Conservation (phyloP, 345 rosid genomes). For the Heritiera fomes region DNA sequence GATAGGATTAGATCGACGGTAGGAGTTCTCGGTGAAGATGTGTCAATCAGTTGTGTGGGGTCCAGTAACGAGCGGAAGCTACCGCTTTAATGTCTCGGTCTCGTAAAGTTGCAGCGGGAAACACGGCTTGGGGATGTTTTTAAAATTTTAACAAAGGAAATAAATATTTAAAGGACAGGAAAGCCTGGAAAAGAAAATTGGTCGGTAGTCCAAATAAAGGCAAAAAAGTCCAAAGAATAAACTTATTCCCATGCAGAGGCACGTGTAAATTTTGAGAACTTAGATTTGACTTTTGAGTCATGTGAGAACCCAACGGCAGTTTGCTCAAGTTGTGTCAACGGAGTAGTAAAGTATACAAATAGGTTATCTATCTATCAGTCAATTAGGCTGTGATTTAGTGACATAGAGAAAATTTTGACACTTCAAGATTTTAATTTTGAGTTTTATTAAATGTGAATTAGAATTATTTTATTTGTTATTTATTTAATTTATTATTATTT, state of each 20-base stretch:
- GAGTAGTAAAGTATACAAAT: no score
- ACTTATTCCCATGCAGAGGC: background rate
- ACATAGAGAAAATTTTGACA: no score
- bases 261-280: background rate
- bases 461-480: no score
- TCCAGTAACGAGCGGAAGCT: background rate
- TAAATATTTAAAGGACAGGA: background rate
- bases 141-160: background rate
- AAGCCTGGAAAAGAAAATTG: background rate
- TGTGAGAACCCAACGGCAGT: background rate
- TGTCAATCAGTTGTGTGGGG: background rate
- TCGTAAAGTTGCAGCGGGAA: background rate
- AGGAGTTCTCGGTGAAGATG: background rate
- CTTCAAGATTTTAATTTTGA: no score
- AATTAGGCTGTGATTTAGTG: no score
- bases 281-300: background rate
- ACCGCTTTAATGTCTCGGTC: background rate
- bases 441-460: no score
- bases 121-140: background rate
- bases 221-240: background rate
- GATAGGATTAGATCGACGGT: background rate
- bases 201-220: background rate
- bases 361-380: no score
- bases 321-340: background rate
- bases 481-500: no score